A percentile compares a stretch with the other conserved stretches of the same genome.
phyloP scores from a whole-genome alignment of 257 asterid species.

The Capsicum rhomboideum region DNA sequence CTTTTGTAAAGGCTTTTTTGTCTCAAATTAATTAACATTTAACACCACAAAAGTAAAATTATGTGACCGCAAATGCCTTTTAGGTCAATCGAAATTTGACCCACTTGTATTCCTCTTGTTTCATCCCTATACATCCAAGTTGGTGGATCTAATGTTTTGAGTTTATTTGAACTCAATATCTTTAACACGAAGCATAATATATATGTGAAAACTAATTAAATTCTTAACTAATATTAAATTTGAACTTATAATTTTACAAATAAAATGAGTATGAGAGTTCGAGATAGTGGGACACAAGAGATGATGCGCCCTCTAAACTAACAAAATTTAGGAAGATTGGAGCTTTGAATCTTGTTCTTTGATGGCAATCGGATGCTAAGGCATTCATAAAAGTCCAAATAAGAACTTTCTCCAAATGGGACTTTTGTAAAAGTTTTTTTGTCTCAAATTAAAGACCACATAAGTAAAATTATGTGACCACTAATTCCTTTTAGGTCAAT shows the following conservation, averaged over 20 bases:
- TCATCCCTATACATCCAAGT: background rate
- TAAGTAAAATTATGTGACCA: background rate
- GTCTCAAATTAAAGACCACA: background rate
- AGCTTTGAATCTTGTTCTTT: background rate
- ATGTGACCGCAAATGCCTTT: no score
- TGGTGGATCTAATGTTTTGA: background rate
- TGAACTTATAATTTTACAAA: background rate
- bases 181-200: background rate
- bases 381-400: background rate
- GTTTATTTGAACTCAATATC: background rate
- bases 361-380: background rate
- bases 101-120: no score
- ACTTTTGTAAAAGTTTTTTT: background rate
- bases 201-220: background rate
- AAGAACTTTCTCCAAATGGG: background rate
- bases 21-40: no score
- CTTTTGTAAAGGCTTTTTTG: no score
- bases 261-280: background rate
- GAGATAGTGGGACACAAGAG: background rate
- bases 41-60: no score
- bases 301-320: background rate
- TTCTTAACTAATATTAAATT: background rate
- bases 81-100: no score
- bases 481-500: background rate
- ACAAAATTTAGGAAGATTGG: background rate